Conservation (phyloP, 805 yeast genomes). For the Wickerhamiella hasegawae region DNA sequence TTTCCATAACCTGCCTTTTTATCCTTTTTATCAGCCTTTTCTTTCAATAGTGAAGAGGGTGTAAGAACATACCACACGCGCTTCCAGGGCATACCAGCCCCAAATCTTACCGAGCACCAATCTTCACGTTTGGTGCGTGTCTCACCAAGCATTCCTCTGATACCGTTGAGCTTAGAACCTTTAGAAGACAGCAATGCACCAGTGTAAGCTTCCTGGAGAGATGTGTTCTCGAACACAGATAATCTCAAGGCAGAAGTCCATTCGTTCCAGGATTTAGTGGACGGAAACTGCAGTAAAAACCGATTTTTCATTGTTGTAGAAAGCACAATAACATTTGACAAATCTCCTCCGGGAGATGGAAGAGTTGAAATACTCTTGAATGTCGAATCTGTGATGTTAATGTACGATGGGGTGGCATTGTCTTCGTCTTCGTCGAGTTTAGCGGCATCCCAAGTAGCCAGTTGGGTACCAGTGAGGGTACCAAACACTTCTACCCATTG, state of each 20-base stretch:
- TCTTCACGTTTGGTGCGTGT: conserved; percentile 79
- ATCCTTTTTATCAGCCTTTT: conserved; percentile 28
- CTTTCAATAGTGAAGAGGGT: conserved; percentile 29
- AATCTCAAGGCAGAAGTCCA: conserved; percentile 81
- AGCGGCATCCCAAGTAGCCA: conserved; percentile 73
- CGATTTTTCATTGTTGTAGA: conserved; percentile 88
- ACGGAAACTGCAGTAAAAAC: conserved; percentile 61
- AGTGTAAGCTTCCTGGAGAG: conserved; percentile 89
- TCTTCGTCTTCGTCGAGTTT: conserved; percentile 37
- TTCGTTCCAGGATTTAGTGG: conserved; percentile 42
- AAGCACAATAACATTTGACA: conserved; percentile 67
- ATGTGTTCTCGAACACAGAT: conserved; percentile 61
- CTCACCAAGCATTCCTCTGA: conserved; percentile 68
- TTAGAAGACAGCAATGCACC: conserved; percentile 87
- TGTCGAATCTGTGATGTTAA: conserved; percentile 81
- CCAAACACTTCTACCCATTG: conserved; percentile 91
- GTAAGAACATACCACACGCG: conserved; percentile 80
- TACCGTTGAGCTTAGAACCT: conserved; percentile 77
- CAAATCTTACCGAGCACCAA: conserved; percentile 90
- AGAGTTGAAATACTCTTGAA: conserved; percentile 55
- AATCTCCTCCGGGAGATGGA: conserved; percentile 48
- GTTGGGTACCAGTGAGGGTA: conserved; percentile 73
- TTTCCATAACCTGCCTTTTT: conserved; percentile 35
- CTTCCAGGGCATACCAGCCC: conserved; percentile 97
- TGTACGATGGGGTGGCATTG: conserved; percentile 62